phyloP scores from a whole-genome alignment of 108 stramenopile genomes.

The Nitzschia sp. region DNA sequence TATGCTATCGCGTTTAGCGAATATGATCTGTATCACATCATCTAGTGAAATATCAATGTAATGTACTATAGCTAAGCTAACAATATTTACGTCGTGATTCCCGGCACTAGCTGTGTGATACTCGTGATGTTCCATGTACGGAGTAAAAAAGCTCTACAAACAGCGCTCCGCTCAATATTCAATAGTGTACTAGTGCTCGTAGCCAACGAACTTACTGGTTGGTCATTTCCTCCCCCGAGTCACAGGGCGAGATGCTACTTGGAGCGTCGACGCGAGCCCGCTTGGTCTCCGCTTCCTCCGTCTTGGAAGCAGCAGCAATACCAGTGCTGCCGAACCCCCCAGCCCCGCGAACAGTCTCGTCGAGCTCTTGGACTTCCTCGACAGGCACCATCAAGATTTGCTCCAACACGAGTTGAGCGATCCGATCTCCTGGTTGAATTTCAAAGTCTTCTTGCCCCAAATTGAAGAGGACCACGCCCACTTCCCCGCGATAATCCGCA shows the following conservation, averaged over 20 bases:
- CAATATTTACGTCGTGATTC: too few species aligned
- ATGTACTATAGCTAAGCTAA: too few species aligned
- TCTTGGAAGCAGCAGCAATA: slow-evolving; percentile 33
- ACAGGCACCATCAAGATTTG: slow-evolving; percentile 83
- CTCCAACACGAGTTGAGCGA: slow-evolving; percentile 98
- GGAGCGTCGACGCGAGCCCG: not conserved
- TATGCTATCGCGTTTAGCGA: too few species aligned
- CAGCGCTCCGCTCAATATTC: too few species aligned
- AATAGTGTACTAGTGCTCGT: too few species aligned
- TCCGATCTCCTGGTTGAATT: slow-evolving; percentile 91
- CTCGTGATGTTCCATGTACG: too few species aligned
- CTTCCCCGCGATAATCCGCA: slow-evolving; percentile 96
- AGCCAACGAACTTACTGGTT: slow-evolving; percentile 1
- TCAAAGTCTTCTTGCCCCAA: slow-evolving; percentile 85
- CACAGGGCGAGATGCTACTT: not conserved
- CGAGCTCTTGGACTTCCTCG: slow-evolving; percentile 82
- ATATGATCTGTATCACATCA: too few species aligned
- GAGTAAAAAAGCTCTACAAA: too few species aligned
- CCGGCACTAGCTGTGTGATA: too few species aligned
- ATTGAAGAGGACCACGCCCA: slow-evolving; percentile 98
- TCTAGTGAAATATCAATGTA: too few species aligned
- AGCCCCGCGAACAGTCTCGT: slow-evolving; percentile 80
- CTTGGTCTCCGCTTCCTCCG: slow-evolving; percentile 10
- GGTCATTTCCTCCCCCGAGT: not conserved
- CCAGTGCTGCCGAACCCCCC: slow-evolving; percentile 94